Evolutionary conservation across 1,139 yeast species (phyloP), one percentile per base, ranked within the genome.

Genomic region (Yamadazyma siamensis): DNA sequence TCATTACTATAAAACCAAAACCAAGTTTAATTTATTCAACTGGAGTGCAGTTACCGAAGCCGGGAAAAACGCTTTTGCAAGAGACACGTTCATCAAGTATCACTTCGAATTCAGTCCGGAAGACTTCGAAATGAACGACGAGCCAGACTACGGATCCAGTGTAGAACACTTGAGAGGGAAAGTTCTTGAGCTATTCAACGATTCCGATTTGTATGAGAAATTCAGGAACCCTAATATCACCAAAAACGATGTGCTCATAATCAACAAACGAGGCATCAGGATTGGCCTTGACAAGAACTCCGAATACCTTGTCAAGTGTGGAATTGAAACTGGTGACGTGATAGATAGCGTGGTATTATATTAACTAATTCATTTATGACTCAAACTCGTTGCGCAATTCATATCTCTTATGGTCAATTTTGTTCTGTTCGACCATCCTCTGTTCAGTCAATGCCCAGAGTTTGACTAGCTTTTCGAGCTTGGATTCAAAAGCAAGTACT

Each of bases 51-150:
- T 75, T 26, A 43, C 48, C 15, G 43, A 47, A 13, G 29, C 48
- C 13, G 54, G 54, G 6, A 23, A 27, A 6, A 39, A 47, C 14
- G 33, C 57, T 24, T 52, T 59, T 41, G 40, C 46, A 17, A 45
- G 56, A 28, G 43, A 46, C 2, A 50, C 56, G 21, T 78, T 77
- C 21, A 55, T 80, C 15, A 66, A 61, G 27, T 83, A 79, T 47
- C 84, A 82, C 48, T 68, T 86, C 40, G 91, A 84, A 47, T 85
- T 87, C 54, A 75, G 86, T 26, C 88, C 89, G 0, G 94, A 82
- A 41, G 96, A 87, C 47, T 80, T 77, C 48, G 77, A 65, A 46
- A 49, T 51, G 51, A 71, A 52, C 59, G 69, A 53, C 41, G 73
- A 80, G 37, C 81, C 81, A 2, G 89, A 81, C 33, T 71, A 66